These are phyloP conservation scores for Suhomyces tanzawaensis DNA, from an alignment of 805 yeast species.

Conservation along the genomic window DNA sequence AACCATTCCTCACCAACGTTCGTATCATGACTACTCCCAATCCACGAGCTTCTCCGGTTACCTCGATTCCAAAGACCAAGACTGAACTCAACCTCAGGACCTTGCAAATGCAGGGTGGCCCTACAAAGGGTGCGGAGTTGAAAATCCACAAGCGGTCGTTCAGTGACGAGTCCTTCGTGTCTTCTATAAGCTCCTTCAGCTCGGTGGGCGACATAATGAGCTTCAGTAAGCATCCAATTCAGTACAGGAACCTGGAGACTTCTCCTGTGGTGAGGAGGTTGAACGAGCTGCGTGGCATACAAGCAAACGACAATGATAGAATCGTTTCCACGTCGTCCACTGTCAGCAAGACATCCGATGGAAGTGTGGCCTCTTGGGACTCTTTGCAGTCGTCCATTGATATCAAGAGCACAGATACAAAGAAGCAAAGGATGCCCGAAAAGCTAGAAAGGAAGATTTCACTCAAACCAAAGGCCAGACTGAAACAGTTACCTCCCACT, in stretches of 20 bases:
- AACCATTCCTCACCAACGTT: constrained; percentile 4
- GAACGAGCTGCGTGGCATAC: not conserved
- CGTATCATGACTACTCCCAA: constrained; percentile 1
- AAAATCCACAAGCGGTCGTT: constrained; percentile 23
- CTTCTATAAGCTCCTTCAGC: constrained; percentile 38
- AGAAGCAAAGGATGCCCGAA: not conserved
- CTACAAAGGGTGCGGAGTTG: constrained; percentile 11
- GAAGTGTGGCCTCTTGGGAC: constrained; percentile 22
- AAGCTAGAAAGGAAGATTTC: not conserved
- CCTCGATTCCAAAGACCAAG: not conserved
- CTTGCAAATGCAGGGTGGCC: constrained; percentile 7
- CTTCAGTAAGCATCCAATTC: constrained; percentile 9
- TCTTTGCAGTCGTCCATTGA: constrained; percentile 29
- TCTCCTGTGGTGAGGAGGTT: not conserved
- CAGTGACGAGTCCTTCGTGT: constrained; percentile 37
- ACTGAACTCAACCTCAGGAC: not conserved
- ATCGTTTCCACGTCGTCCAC: constrained; percentile 3
- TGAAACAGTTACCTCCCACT: constrained; percentile 8
- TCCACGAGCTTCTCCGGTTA: not conserved
- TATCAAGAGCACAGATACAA: constrained; percentile 2
- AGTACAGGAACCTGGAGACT: constrained; percentile 1
- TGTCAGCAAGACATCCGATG: constrained; percentile 6
- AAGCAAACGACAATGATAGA: not conserved
- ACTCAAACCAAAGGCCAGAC: not conserved
- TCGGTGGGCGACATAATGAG: constrained; percentile 32